Evolutionary conservation across 2,329 filamentous ascomycete species (phyloP), one percentile per base, ranked within the genome.

Genomic region (Graphium sp.): DNA sequence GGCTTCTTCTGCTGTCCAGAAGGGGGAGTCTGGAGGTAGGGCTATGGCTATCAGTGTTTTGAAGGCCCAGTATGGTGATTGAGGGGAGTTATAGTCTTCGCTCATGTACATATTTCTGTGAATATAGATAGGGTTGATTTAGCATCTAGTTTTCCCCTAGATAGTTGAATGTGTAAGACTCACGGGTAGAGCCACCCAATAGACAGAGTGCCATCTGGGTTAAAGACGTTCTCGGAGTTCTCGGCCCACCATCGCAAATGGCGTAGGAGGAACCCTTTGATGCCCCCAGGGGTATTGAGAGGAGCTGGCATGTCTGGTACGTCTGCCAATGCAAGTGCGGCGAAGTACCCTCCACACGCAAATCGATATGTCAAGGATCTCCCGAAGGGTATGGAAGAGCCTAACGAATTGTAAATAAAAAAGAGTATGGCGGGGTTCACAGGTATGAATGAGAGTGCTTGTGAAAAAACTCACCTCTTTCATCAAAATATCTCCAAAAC

Each of bases 11-110:
- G 44, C 38, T 0, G 38, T 40, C 63, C 64, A 69, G 30, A 69
- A 67, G 0, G 45, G 39, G 26, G 62, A 46, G 0, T 41, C 34
- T 2, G 38, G 34, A 0, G 45, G 34, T 0, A 67, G 32, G 0
- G 45, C 48, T 0, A 63, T 40, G 0, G 49, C 51, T 1, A 64
- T 43, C 4, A 68, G 52, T 0, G 56, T 54, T 32, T 68, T 68
- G 14, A 67, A 41, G 6, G 52, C 56, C 64, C 63, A 68, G 37
- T 67, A 69, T 0, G 54, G 48, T 0, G 62, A 67, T 34, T 68
- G 63, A 0, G 63, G 61, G 2, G 63, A 68, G 38, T 68, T 68
- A 41, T 69, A 68, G 35, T 66, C 58, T 38, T 69, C 64, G 20
- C 49, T 48, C 52, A 68, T 53, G 37, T 58, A 67, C 56, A 65